A percentile compares a stretch with the other conserved stretches of the same genome.
These are phyloP conservation scores for Cryphonectria japonica DNA, from an alignment of 2,329 filamentous ascomycete genomes.

Conservation along the genomic window DNA sequence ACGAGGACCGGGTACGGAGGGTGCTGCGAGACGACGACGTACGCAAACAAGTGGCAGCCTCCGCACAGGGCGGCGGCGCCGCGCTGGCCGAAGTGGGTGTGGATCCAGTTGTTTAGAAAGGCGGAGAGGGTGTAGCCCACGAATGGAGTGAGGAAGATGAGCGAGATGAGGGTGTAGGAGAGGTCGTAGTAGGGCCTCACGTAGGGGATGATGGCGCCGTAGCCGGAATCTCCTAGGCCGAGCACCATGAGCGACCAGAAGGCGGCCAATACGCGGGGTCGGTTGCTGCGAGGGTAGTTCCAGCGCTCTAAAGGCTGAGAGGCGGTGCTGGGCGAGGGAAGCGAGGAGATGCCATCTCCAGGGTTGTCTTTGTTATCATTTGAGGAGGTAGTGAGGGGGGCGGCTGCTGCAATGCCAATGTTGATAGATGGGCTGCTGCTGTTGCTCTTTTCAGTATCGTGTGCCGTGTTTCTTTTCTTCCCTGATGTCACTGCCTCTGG, in stretches of 20 bases:
- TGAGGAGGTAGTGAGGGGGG: too few species aligned
- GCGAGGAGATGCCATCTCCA: conserved; percentile 15
- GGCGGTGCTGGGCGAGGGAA: conserved; percentile 19
- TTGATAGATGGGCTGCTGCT: not conserved
- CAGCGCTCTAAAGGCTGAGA: conserved; percentile 41
- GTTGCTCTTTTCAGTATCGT: not conserved
- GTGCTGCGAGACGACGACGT: conserved; percentile 64
- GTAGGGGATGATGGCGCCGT: conserved; percentile 43
- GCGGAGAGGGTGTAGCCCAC: conserved; percentile 50
- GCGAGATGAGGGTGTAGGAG: conserved; percentile 51
- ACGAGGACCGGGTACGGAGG: conserved; percentile 71
- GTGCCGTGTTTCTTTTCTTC: not conserved
- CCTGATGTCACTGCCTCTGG: not conserved
- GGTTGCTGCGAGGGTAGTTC: conserved; percentile 55
- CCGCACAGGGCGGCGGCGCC: conserved; percentile 68
- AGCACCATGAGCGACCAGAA: conserved; percentile 63
- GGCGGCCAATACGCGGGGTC: conserved; percentile 52
- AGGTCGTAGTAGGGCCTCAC: conserved; percentile 44
- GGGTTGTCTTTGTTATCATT: not conserved
- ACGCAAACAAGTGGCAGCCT: conserved; percentile 64
- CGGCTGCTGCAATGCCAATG: not conserved
- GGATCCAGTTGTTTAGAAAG: conserved; percentile 48
- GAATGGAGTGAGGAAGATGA: conserved; percentile 52
- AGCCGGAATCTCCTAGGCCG: conserved; percentile 62
- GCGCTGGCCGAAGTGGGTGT: conserved; percentile 59